phyloP scores from a whole-genome alignment of 495 filamentous ascomycete species.

The Lindgomyces ingoldianus region DNA sequence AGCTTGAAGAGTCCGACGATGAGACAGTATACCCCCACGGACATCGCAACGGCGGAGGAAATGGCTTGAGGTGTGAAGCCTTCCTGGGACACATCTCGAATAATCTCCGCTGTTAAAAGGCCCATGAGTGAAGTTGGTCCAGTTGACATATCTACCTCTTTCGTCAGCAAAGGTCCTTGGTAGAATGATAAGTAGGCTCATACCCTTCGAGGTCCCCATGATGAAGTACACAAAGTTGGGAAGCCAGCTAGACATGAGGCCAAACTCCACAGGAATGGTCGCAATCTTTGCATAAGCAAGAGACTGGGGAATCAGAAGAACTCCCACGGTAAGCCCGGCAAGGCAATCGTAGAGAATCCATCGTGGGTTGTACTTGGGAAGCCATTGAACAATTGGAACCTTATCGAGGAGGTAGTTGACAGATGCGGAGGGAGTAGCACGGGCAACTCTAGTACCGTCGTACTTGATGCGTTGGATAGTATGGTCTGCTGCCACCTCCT shows the following conservation, averaged over 20 bases:
- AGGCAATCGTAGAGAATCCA: slow-evolving; percentile 88
- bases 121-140: slow-evolving; percentile 57
- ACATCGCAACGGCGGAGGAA: slow-evolving; percentile 53
- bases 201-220: slow-evolving; percentile 60
- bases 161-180: slow-evolving; percentile 4
- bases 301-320: slow-evolving; percentile 90
- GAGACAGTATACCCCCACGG: slow-evolving; percentile 55
- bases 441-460: slow-evolving; percentile 8
- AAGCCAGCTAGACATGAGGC: slow-evolving; percentile 60
- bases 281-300: slow-evolving; percentile 95
- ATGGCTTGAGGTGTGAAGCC: slow-evolving; percentile 49
- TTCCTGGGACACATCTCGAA: slow-evolving; percentile 46
- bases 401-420: slow-evolving; percentile 54
- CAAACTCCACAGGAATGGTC: slow-evolving; percentile 72
- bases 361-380: slow-evolving; percentile 78
- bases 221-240: slow-evolving; percentile 53
- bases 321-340: slow-evolving; percentile 93
- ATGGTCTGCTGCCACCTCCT: slow-evolving; percentile 2
- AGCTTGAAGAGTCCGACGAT: slow-evolving; percentile 62
- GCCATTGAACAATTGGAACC: slow-evolving; percentile 85
- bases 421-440: slow-evolving; percentile 36
- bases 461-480: slow-evolving; percentile 7
- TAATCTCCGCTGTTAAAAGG: slow-evolving; percentile 53
- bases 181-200: not conserved
- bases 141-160: slow-evolving; percentile 49